A percentile compares a stretch with the other conserved stretches of the same genome.
phyloP scores from a whole-genome alignment of 2,329 filamentous ascomycete species.

The Helotiales sp. region DNA sequence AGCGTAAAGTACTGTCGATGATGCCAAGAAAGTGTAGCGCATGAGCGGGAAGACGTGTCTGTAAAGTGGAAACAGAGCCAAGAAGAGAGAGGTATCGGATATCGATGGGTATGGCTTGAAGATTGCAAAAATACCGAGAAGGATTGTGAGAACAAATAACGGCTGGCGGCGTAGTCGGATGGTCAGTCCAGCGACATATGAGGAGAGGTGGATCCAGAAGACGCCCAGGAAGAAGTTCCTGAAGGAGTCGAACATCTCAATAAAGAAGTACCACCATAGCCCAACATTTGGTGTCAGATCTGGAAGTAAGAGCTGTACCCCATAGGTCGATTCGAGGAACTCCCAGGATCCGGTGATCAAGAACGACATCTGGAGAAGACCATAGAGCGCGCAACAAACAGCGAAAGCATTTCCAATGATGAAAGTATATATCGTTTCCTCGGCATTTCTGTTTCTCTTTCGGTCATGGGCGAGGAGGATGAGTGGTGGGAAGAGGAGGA shows the following conservation, averaged over 20 bases:
- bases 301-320: slow-evolving; percentile 86
- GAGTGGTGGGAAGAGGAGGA: slow-evolving; percentile 83
- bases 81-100: slow-evolving; percentile 84
- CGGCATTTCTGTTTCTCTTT: slow-evolving; percentile 37
- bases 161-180: slow-evolving; percentile 85
- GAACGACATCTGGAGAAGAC: slow-evolving; percentile 73
- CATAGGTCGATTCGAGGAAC: slow-evolving; percentile 88
- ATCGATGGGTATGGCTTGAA: slow-evolving; percentile 98
- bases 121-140: slow-evolving; percentile 88
- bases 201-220: slow-evolving; percentile 93
- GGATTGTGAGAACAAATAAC: slow-evolving; percentile 80
- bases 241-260: slow-evolving; percentile 99
- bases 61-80: slow-evolving; percentile 83
- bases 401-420: slow-evolving; percentile 56
- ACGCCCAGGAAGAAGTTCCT: slow-evolving; percentile 95
- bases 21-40: slow-evolving; percentile 88
- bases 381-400: slow-evolving; percentile 59
- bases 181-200: slow-evolving; percentile 86
- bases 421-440: slow-evolving; percentile 54
- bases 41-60: slow-evolving; percentile 92
- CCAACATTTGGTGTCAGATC: slow-evolving; percentile 95
- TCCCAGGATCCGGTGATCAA: slow-evolving; percentile 82
- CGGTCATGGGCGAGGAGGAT: slow-evolving; percentile 80
- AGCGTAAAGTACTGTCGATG: slow-evolving; percentile 83
- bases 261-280: slow-evolving; percentile 99